Base-by-base conservation (phyloP, 495 filamentous ascomycete genomes). In the Opeltia flavorubescens region DNA sequence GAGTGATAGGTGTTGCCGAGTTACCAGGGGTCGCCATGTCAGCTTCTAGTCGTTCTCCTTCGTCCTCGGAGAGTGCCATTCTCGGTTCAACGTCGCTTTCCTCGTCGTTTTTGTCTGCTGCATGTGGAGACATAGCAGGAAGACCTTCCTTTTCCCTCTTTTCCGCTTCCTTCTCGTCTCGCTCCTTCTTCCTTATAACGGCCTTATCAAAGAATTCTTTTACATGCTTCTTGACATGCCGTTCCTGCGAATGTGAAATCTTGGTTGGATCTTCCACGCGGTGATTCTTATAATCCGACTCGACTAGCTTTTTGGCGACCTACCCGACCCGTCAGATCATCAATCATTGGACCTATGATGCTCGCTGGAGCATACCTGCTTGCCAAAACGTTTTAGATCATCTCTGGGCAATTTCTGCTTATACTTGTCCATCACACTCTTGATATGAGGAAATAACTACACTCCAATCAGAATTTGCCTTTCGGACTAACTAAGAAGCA, bases 151-250 rank as follows among this genome's bases (percentile, higher is more conserved):
- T 56, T 29, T 55, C 57, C 38, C 70, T 62, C 36, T 64, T 69
- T 46, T 75, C 71, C 2, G 67, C 66, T 58, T 79, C 83, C 52
- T 67, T 73, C 59, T 77, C 76, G 47, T 93, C 81, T 44, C 80
- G 68, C 39, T 71, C 78, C 27, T 67, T 68, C 55, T 82, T 80
- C 65, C 94, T 93, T 42, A 69, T 67, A 2, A 86, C 77, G 0
- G 83, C 87, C 56, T 86, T 87, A 27, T 89, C 84, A 58, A 95
- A 87, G 63, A 74, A 95, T 17, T 83, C 75, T 45, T 83, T 83
- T 55, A 86, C 86, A 55, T 78, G 86, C 43, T 71, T 76, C 62
- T 84, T 91, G 27, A 94, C 76, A 48, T 84, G 83, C 60, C 79
- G 81, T 54, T 81, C 78, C 55, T 89, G 84, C 53, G 83, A 86